Evolutionary conservation across 148 eudicot species (phyloP).

Genomic region (Fagopyrum homotropicum): DNA sequence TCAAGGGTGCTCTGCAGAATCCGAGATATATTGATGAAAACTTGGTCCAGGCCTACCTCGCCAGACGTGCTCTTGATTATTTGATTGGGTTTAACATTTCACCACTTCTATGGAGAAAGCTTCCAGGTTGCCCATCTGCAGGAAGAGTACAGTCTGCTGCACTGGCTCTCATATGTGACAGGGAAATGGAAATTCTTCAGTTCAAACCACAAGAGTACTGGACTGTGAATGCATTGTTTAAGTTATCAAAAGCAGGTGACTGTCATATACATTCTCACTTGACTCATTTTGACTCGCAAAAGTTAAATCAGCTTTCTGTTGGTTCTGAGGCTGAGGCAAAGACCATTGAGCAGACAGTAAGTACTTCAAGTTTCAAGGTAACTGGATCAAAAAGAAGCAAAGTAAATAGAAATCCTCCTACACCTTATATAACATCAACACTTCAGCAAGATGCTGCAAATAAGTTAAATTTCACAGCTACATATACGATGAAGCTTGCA

Average conservation of each 20-base stretch:
- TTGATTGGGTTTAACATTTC: constrained; percentile 94
- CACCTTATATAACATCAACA: constrained; percentile 86
- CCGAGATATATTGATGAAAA: constrained; percentile 80
- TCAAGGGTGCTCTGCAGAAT: constrained; percentile 64
- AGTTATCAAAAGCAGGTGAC: constrained; percentile 17
- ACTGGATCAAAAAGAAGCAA: constrained; percentile 43
- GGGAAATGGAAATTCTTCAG: constrained; percentile 77
- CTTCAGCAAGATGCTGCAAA: constrained; percentile 99
- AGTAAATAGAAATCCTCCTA: constrained; percentile 58
- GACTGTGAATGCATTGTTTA: constrained; percentile 66
- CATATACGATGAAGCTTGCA: constrained; percentile 85
- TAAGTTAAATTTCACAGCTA: constrained; percentile 59
- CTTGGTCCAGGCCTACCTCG: constrained; percentile 95
- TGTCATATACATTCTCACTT: constrained; percentile 45
- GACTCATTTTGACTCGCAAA: constrained; percentile 60
- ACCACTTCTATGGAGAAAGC: constrained; percentile 84
- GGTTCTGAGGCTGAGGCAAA: constrained; percentile 51
- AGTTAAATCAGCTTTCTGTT: constrained; percentile 63
- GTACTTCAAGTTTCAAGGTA: constrained; percentile 48
- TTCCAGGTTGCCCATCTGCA: constrained; percentile 97
- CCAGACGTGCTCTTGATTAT: constrained; percentile 97
- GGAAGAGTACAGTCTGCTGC: constrained; percentile 99
- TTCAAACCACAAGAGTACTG: constrained; percentile 84
- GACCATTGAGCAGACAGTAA: constrained; percentile 42
- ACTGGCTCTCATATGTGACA: constrained; percentile 72